A percentile compares a stretch with the other conserved stretches of the same genome.
phyloP scores from a whole-genome alignment of 2,329 filamentous ascomycete species.

The Exophiala phaeomuriformis region DNA sequence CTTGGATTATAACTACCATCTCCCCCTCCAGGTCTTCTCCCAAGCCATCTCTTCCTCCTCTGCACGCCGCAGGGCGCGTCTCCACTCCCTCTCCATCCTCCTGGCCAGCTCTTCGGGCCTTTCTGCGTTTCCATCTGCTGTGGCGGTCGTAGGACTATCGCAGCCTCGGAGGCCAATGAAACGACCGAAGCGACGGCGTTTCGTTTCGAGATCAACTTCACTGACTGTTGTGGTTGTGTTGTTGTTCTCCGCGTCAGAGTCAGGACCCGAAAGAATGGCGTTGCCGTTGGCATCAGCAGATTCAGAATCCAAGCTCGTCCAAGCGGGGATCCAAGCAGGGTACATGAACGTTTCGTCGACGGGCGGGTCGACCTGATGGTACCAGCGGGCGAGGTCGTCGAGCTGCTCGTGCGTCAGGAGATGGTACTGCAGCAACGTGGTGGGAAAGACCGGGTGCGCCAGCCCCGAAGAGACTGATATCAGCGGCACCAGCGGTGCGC shows the following conservation, averaged over 20 bases:
- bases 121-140: slow-evolving; percentile 4
- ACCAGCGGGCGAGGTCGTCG: slow-evolving; percentile 37
- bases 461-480: slow-evolving; percentile 34
- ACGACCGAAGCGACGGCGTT: slow-evolving; percentile 36
- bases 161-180: slow-evolving; percentile 40
- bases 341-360: slow-evolving; percentile 31
- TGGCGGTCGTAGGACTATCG: slow-evolving; percentile 28
- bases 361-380: slow-evolving; percentile 38
- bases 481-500: slow-evolving; percentile 32
- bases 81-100: slow-evolving; percentile 30
- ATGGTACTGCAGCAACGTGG: slow-evolving; percentile 35
- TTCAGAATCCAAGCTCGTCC: slow-evolving; percentile 8
- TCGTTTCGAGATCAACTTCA: slow-evolving; percentile 32
- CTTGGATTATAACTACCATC: slow-evolving; percentile 10
- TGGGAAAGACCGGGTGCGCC: slow-evolving; percentile 36
- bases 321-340: slow-evolving; percentile 28
- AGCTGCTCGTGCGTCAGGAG: slow-evolving; percentile 37
- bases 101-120: slow-evolving; percentile 16
- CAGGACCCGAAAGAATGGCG: neutral
- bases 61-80: slow-evolving; percentile 27
- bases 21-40: slow-evolving; percentile 25
- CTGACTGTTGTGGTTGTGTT: neutral
- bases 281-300: neutral
- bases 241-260: slow-evolving; percentile 4
- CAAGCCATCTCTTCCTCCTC: slow-evolving; percentile 26